Conservation (phyloP, 2,329 filamentous ascomycete species). For the Colletotrichum sp. region DNA sequence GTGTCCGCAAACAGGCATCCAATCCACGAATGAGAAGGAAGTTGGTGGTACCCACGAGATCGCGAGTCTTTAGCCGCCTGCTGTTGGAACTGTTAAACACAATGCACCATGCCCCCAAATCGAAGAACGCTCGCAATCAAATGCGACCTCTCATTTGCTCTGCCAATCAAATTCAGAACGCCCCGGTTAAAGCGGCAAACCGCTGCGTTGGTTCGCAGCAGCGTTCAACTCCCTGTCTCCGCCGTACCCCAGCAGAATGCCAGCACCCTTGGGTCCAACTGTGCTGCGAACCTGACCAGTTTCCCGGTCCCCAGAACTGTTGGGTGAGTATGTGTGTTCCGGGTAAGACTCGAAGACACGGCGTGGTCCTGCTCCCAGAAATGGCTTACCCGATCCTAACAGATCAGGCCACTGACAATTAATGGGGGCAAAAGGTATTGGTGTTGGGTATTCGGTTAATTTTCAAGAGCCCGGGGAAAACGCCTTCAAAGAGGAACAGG, state of each 20-base stretch:
- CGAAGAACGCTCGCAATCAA: neutral
- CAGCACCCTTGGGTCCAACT: neutral
- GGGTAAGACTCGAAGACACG: neutral
- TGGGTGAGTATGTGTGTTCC: neutral
- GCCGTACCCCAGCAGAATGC: neutral
- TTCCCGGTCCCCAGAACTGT: neutral
- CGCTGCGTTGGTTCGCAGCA: neutral
- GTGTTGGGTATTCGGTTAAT: neutral
- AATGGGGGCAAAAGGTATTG: neutral
- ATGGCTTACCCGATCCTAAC: neutral
- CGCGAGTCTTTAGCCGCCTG: neutral
- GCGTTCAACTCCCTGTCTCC: neutral
- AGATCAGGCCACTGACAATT: neutral
- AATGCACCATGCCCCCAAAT: neutral
- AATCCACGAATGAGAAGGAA: neutral
- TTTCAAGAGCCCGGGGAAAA: neutral
- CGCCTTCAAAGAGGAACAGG: neutral
- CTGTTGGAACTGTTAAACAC: neutral
- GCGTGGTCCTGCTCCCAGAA: neutral
- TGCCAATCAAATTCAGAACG: neutral
- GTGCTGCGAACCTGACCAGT: neutral
- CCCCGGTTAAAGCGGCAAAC: neutral
- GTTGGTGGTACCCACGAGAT: neutral
- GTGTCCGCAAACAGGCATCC: neutral
- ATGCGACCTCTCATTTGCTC: neutral